Evolutionary conservation across 805 yeast genomes (phyloP), one percentile per base, ranked within the genome.

Genomic region (Dipodascus albidus): DNA sequence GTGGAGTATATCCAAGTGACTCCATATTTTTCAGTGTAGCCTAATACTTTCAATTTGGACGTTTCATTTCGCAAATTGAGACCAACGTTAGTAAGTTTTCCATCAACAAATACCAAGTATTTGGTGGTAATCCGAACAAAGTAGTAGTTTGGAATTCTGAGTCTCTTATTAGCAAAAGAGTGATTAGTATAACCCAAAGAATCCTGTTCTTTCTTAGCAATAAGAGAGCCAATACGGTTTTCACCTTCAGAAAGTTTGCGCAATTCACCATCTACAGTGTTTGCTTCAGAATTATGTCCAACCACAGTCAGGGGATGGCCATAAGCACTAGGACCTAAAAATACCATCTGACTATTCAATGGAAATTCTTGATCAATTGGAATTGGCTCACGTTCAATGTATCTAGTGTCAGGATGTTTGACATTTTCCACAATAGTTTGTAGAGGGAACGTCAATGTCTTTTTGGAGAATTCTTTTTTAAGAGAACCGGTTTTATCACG

Each of bases 301-400:
- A 72, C 64, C 44, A 75, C 72, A 56, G 74, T 76, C 15, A 76
- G 71, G 17, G 90, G 82, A 53, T 82, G 77, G 53, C 99, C 98
- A 65, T 87, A 93, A 1, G 90, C 95, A 67, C 82, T 81, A 23
- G 83, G 87, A 50, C 97, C 95, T 56, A 93, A 72, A 64, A 87
- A 87, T 6, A 91, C 79, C 23, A 82, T 90, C 51, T 80, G 78
- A 0, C 85, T 76, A 15, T 78, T 83, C 2, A 76, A 52, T 19
- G 97, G 97, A 68, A 77, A 93, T 66, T 91, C 97, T 58, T 86
- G 80, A 4, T 80, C 83, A 54, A 93, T 73, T 3, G 96, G 88
- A 38, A 79, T 63, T 1, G 97, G 87, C 1, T 83, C 80, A 58
- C 81, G 80, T 61, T 87, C 88, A 31, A 70, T 68, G 64, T 72